A percentile compares a stretch with the other conserved stretches of the same genome.
These are phyloP conservation scores for Apiospora phragmitis DNA, from an alignment of 2,329 filamentous ascomycete genomes.

Conservation along the genomic window DNA sequence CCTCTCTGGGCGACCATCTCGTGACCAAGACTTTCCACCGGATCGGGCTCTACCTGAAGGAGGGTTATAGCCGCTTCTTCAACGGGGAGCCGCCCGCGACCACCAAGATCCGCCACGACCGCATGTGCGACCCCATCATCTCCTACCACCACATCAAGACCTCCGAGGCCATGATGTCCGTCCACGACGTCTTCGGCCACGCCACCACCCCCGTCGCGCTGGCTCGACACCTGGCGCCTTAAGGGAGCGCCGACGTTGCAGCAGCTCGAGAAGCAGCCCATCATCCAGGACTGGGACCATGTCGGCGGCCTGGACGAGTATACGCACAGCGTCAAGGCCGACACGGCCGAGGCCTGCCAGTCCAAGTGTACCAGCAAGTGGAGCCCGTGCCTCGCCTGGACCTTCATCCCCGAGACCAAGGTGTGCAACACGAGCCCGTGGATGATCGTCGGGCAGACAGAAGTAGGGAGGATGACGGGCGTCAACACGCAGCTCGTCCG, in stretches of 20 bases:
- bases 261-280: not conserved
- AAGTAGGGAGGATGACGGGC: not conserved
- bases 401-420: not conserved
- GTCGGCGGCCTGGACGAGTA: constrained; percentile 4
- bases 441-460: not conserved
- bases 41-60: not conserved
- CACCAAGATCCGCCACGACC: constrained; percentile 6
- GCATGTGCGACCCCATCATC: constrained; percentile 8
- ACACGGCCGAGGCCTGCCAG: not conserved
- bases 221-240: constrained; percentile 10
- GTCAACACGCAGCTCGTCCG: constrained; percentile 3
- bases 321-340: not conserved
- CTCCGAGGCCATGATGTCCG: not conserved
- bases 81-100: constrained; percentile 4
- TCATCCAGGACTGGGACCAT: constrained; percentile 1
- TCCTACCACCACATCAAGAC: not conserved
- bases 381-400: constrained; percentile 6
- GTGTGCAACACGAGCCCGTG: constrained; percentile 9
- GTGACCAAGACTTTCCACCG: constrained; percentile 1
- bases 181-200: not conserved
- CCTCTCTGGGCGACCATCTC: constrained; percentile 1
- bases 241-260: not conserved
- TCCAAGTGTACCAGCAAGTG: not conserved
- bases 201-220: not conserved
- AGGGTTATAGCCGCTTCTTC: constrained; percentile 9